phyloP scores from a whole-genome alignment of 306 rosid genomes.

The Prunus salicina region DNA sequence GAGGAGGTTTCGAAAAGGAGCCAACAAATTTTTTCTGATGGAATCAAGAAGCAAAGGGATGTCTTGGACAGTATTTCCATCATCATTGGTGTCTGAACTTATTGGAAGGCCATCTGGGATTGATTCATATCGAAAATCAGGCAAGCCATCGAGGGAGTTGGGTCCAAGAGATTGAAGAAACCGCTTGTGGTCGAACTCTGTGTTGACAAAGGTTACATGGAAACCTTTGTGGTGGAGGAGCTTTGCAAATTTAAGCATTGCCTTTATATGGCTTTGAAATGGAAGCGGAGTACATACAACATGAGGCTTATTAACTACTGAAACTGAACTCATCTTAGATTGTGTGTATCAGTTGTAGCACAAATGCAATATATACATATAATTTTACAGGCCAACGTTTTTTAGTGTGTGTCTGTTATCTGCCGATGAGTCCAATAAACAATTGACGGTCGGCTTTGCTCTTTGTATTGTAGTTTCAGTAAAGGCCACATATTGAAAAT shows the following conservation, averaged over 20 bases:
- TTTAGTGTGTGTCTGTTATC: too few relatives aligned
- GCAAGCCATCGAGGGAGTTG: too few relatives aligned
- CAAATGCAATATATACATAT: too few relatives aligned
- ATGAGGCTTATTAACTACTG: constrained; percentile 1
- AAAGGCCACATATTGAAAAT: background rate
- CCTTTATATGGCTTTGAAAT: constrained; percentile 10
- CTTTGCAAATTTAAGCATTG: background rate
- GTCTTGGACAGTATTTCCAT: background rate
- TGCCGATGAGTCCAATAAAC: background rate
- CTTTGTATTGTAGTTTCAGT: background rate
- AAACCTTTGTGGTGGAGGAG: too few relatives aligned
- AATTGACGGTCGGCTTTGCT: background rate
- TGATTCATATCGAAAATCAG: too few relatives aligned
- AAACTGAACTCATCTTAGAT: background rate
- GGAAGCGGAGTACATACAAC: background rate
- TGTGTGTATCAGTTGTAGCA: background rate
- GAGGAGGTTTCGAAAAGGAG: background rate
- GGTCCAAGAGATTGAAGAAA: too few relatives aligned
- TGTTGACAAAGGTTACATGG: too few relatives aligned
- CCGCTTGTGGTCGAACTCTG: too few relatives aligned
- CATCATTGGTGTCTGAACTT: background rate
- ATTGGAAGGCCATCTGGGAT: constrained; percentile 1
- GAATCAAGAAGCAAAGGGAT: background rate
- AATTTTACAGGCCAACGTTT: too few relatives aligned
- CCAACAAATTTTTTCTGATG: background rate